Percentiles rank a stretch among this genome's conserved stretches.
Evolutionary conservation across 345 rosid genomes (phyloP).

Genomic region (Eucalyptus grandis): DNA sequence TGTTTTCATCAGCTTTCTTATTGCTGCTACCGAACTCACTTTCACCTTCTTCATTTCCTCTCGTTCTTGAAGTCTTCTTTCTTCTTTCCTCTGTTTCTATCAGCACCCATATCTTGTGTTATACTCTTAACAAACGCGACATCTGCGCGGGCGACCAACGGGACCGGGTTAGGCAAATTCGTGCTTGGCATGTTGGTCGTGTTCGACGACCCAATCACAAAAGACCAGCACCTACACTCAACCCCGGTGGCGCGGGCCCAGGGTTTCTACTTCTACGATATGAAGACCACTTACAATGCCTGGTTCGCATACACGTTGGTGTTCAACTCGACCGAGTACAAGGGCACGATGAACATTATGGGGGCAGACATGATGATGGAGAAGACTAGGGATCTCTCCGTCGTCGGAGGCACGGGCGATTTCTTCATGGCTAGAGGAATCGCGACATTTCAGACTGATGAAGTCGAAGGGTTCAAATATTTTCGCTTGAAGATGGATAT

Average conservation of each 20-base stretch:
- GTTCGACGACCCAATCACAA: conserved; percentile 49
- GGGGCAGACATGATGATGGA: conserved; percentile 52
- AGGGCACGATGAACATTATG: conserved; percentile 42
- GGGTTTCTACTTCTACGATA: conserved; percentile 59
- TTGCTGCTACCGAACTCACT: no score
- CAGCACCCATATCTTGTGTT: no score
- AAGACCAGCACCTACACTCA: conserved; percentile 27
- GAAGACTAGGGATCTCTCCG: conserved; percentile 54
- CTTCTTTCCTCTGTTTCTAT: no score
- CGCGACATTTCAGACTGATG: conserved; percentile 31
- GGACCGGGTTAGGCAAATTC: conserved; percentile 25
- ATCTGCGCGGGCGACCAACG: conserved; percentile 13
- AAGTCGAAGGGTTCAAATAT: conserved; percentile 30
- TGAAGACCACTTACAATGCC: conserved; percentile 24
- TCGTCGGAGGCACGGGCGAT: conserved; percentile 57
- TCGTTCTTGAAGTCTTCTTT: no score
- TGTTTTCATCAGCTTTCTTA: no score
- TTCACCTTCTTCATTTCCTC: no score
- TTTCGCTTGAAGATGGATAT: conserved; percentile 37
- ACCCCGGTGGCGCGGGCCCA: conserved; percentile 41
- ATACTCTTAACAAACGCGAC: no score
- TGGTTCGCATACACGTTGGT: conserved; percentile 43
- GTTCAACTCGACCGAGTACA: conserved; percentile 16
- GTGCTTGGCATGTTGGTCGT: conserved; percentile 35
- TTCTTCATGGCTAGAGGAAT: conserved; percentile 70